Conservation (phyloP, 2,329 filamentous ascomycete genomes). For the Trichoderma sp. region DNA sequence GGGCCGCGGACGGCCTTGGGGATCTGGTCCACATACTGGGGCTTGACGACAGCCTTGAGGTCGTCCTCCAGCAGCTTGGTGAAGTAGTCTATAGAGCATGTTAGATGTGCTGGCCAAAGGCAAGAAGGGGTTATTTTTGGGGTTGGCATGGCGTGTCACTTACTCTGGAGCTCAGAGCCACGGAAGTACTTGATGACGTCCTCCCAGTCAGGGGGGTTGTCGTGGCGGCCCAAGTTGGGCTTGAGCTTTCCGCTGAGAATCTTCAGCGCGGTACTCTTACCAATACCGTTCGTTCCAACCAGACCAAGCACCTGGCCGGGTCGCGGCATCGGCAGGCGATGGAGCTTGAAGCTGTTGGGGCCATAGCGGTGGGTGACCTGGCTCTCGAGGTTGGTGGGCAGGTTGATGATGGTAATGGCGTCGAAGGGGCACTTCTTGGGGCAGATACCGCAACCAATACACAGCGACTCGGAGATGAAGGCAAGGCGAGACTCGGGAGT, state of each 20-base stretch:
- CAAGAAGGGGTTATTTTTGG: neutral
- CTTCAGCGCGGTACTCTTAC: constrained; percentile 99
- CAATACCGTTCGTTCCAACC: constrained; percentile 99
- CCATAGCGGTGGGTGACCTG: constrained; percentile 98
- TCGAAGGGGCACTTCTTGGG: constrained; percentile 99
- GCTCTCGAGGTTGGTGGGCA: constrained; percentile 98
- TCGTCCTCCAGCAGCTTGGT: constrained; percentile 97
- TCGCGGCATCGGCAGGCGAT: constrained; percentile 91
- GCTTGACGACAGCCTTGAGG: constrained; percentile 96
- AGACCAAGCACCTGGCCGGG: constrained; percentile 94
- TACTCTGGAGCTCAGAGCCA: constrained; percentile 95
- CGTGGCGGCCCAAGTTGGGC: constrained; percentile 91
- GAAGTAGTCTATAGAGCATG: constrained; percentile 74
- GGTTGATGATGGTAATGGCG: constrained; percentile 99
- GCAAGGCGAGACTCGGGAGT: constrained; percentile 85
- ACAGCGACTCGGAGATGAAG: constrained; percentile 95
- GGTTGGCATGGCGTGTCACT: constrained; percentile 40
- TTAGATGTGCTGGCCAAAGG: constrained; percentile 1
- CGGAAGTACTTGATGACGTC: constrained; percentile 98
- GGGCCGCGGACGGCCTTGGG: constrained; percentile 85
- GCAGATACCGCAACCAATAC: constrained; percentile 99
- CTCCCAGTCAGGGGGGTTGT: constrained; percentile 98
- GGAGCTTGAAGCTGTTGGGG: constrained; percentile 99
- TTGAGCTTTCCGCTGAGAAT: constrained; percentile 98
- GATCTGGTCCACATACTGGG: constrained; percentile 98